These are phyloP conservation scores for sunflower (Helianthus annuus) DNA, from an alignment of 129 eudicot genomes.

Conservation along the genomic window HanXRQr2.0-SUNRISE NC_035446.2:167452331-167452830, in stretches of 20 bases:
- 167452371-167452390: conserved; percentile 17
- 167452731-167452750: too few species aligned
- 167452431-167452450: conserved; percentile 44
- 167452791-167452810: too few species aligned
- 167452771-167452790: too few species aligned
- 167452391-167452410: conserved; percentile 25
- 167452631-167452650: neutral
- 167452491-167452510: conserved; percentile 45
- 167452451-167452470: conserved; percentile 41
- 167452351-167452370: conserved; percentile 31
- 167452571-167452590: conserved; percentile 37
- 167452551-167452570: conserved; percentile 41
- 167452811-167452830: too few species aligned
- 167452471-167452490: conserved; percentile 40
- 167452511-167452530: conserved; percentile 51
- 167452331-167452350: conserved; percentile 28
- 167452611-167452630: neutral
- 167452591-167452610: conserved; percentile 20
- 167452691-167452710: too few species aligned
- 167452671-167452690: too few species aligned
- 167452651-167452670: neutral
- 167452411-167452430: conserved; percentile 14
- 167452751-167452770: too few species aligned
- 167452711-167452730: too few species aligned
- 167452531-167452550: conserved; percentile 45